Evolutionary conservation across 495 filamentous ascomycete species (phyloP), one percentile per base, ranked within the genome.

Genomic region (Penicillium psychrofluorescens): DNA sequence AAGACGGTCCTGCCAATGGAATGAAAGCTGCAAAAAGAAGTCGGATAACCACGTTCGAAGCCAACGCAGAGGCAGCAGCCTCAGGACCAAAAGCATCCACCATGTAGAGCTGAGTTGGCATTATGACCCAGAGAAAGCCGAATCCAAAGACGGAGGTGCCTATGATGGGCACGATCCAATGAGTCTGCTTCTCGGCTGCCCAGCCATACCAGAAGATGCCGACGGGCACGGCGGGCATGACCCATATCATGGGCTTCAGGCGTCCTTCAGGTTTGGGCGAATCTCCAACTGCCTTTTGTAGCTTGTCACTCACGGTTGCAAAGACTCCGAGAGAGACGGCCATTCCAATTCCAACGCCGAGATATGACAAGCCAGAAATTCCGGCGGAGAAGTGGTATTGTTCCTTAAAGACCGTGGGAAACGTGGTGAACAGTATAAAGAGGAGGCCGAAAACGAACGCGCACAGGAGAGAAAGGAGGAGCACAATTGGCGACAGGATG

Each of bases 381-480:
- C 39, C 44, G 5, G 50, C 38, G 16, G 42, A 45, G 46, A 66
- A 68, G 35, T 51, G 49, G 41, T 70, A 72, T 13, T 49, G 44
- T 7, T 39, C 46, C 27, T 56, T 49, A 41, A 60, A 70, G 4
- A 72, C 54, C n/a, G 10, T n/a, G 6, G 62, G 49, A 40, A 70
- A 64, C 34, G 67, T 70, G 11, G 68, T 63, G 39, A 72, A 63
- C 22, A 72, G 56, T 11, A 72, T 54, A 47, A 61, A 72, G 11
- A 66, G 41, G 13, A 65, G 44, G 2, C 63, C 63, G 39, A 63
- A 69, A 1, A 59, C 38, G 11, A 69, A 46, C 2, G 64, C 56
- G 38, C 56, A 46, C 53, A 64, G 68, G 13, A 67, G 22, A 9
- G 60, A 58, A 12, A 70, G 38, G 2, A 58, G 36, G 13, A 67